A percentile compares a stretch with the other conserved stretches of the same genome.
Evolutionary conservation across 2,329 filamentous ascomycete genomes (phyloP).

Genomic region (Alternaria arbusti): DNA sequence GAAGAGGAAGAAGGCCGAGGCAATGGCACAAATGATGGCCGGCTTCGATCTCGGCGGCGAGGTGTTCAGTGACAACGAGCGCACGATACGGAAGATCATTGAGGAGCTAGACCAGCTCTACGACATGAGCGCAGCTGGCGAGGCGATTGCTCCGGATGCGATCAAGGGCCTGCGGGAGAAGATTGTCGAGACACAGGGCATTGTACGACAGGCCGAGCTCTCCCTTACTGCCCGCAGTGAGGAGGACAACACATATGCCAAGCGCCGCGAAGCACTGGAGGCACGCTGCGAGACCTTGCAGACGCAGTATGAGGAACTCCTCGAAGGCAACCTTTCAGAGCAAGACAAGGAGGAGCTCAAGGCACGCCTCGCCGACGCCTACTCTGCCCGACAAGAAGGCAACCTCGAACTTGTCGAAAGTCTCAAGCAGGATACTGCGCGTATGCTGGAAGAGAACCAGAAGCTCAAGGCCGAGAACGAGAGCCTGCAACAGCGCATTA

Average conservation of each 20-base stretch:
- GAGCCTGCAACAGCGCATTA: constrained; percentile 76
- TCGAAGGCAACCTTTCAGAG: constrained; percentile 79
- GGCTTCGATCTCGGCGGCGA: constrained; percentile 94
- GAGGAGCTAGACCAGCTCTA: constrained; percentile 80
- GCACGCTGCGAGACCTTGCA: constrained; percentile 75
- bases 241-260: constrained; percentile 66
- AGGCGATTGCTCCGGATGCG: constrained; percentile 81
- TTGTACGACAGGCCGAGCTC: constrained; percentile 90
- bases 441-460: constrained; percentile 81
- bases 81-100: constrained; percentile 81
- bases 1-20: constrained; percentile 97
- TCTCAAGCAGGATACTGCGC: constrained; percentile 75
- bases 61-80: constrained; percentile 92
- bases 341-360: constrained; percentile 86
- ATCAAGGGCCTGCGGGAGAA: constrained; percentile 77
- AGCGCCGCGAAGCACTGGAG: constrained; percentile 78
- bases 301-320: constrained; percentile 81
- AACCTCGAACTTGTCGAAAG: constrained; percentile 77
- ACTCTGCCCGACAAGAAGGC: constrained; percentile 74
- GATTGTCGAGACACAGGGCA: constrained; percentile 87
- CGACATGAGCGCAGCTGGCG: constrained; percentile 76
- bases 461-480: constrained; percentile 82
- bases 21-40: constrained; percentile 99
- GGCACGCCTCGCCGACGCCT: constrained; percentile 75
- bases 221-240: constrained; percentile 75